phyloP scores from a whole-genome alignment of 192 early-diverging fungal genomes.

The Coemansia sp. region DNA sequence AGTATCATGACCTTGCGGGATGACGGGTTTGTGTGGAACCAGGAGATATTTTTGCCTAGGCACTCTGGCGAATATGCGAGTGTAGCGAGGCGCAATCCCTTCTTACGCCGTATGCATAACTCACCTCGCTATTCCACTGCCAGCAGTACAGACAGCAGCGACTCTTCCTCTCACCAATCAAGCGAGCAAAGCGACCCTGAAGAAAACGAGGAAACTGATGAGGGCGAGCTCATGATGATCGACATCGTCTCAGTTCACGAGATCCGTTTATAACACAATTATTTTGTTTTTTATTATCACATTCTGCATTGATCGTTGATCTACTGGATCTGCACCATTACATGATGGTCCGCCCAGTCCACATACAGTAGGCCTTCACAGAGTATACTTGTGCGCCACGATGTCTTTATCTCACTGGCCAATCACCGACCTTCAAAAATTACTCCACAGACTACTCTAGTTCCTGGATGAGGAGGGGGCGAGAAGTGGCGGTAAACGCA shows the following conservation, averaged over 20 bases:
- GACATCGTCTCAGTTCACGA: slow-evolving; percentile 37
- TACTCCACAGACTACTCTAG: background rate
- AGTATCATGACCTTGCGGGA: slow-evolving; percentile 43
- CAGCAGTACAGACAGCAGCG: background rate
- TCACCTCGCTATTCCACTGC: slow-evolving; percentile 4
- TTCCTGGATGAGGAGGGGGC: background rate
- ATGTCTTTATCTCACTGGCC: background rate
- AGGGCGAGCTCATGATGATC: slow-evolving; percentile 23
- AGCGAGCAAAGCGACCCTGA: background rate
- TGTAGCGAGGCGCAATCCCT: slow-evolving; percentile 39
- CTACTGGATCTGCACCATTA: background rate
- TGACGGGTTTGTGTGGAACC: slow-evolving; percentile 52
- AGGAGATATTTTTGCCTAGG: slow-evolving; percentile 26
- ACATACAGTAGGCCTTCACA: background rate
- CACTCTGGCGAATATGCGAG: slow-evolving; percentile 22
- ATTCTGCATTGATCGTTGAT: background rate
- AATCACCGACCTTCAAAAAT: background rate
- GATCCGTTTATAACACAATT: slow-evolving; percentile 16
- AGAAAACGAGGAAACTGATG: background rate
- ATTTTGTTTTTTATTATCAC: background rate
- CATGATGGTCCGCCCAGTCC: background rate
- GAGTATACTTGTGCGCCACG: background rate
- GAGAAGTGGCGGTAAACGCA: background rate
- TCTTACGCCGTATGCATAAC: slow-evolving; percentile 26
- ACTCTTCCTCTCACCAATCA: background rate